phyloP scores from a whole-genome alignment of 2,329 filamentous ascomycete species.

The Colletotrichum horii region DNA sequence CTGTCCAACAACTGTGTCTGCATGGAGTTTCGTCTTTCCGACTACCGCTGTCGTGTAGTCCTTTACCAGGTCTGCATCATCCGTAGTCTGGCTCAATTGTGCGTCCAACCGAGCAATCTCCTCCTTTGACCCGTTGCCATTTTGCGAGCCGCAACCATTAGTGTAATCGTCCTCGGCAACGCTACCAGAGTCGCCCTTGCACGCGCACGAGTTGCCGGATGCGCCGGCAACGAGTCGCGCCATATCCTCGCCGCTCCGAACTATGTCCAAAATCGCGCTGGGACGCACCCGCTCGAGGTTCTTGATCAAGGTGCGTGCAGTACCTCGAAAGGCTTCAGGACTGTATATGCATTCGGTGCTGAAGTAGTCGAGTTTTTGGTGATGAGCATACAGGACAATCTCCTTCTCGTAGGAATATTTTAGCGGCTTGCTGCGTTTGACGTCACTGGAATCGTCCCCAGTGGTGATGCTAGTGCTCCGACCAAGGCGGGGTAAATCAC shows the following conservation, averaged over 20 bases:
- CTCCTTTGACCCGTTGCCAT: slow-evolving; percentile 69
- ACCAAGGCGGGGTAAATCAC: slow-evolving; percentile 85
- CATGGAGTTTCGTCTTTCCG: not conserved
- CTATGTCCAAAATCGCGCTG: slow-evolving; percentile 93
- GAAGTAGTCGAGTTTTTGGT: slow-evolving; percentile 97
- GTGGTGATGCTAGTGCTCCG: slow-evolving; percentile 91
- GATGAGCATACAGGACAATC: slow-evolving; percentile 95
- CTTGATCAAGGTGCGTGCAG: slow-evolving; percentile 90
- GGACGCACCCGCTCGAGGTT: slow-evolving; percentile 91
- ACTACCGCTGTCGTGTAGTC: slow-evolving; percentile 57
- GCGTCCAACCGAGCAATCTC: slow-evolving; percentile 87
- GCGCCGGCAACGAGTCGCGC: slow-evolving; percentile 78
- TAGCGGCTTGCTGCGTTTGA: slow-evolving; percentile 93
- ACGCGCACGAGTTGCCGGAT: slow-evolving; percentile 50
- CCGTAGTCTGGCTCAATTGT: slow-evolving; percentile 69
- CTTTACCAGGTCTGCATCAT: slow-evolving; percentile 64
- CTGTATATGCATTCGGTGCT: slow-evolving; percentile 99
- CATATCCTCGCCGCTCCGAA: slow-evolving; percentile 96
- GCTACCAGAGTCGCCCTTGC: slow-evolving; percentile 34
- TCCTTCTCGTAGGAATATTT: slow-evolving; percentile 99
- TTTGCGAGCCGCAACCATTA: slow-evolving; percentile 50
- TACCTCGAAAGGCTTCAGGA: slow-evolving; percentile 94
- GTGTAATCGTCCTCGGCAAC: slow-evolving; percentile 56
- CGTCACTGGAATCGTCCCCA: slow-evolving; percentile 77
- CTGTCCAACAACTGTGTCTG: not conserved